Conservation (phyloP, 148 eudicot genomes). For the Persicaria tinctoria region DNA sequence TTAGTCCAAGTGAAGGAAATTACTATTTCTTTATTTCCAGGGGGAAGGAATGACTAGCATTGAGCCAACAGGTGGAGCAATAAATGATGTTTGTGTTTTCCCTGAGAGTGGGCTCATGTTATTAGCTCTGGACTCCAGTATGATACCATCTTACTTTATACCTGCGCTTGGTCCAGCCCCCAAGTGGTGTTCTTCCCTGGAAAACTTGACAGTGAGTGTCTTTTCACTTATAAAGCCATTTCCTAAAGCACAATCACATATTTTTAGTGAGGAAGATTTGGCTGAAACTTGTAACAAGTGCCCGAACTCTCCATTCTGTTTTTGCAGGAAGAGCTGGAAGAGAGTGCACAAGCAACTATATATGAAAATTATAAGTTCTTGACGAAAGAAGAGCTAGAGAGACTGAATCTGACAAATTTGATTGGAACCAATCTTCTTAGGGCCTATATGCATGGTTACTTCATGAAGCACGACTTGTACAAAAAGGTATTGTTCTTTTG, state of each 20-base stretch:
- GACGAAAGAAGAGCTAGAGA: constrained; percentile 81
- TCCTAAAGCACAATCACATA: not conserved
- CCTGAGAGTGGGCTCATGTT: constrained; percentile 73
- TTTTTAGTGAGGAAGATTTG: not conserved
- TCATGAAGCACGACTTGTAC: constrained; percentile 57
- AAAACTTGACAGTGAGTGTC: constrained; percentile 58
- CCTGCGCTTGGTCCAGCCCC: constrained; percentile 99
- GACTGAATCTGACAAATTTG: constrained; percentile 52
- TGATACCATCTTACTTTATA: constrained; percentile 79
- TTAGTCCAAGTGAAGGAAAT: not conserved
- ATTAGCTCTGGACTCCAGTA: constrained; percentile 74
- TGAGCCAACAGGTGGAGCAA: constrained; percentile 78
- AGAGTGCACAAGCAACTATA: constrained; percentile 65
- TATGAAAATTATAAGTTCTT: constrained; percentile 91
- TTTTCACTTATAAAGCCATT: not conserved
- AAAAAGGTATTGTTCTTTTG: constrained; percentile 42
- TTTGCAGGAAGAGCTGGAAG: constrained; percentile 91
- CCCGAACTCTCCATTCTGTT: constrained; percentile 10
- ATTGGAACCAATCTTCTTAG: constrained; percentile 79
- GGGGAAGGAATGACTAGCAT: constrained; percentile 96
- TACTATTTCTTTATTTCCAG: constrained; percentile 30
- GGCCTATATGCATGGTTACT: constrained; percentile 94
- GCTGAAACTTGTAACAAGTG: constrained; percentile 10
- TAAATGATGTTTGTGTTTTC: constrained; percentile 78
- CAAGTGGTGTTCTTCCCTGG: constrained; percentile 88